phyloP scores from a whole-genome alignment of 257 asterid genomes.

The Craterostigma plantagineum region DNA sequence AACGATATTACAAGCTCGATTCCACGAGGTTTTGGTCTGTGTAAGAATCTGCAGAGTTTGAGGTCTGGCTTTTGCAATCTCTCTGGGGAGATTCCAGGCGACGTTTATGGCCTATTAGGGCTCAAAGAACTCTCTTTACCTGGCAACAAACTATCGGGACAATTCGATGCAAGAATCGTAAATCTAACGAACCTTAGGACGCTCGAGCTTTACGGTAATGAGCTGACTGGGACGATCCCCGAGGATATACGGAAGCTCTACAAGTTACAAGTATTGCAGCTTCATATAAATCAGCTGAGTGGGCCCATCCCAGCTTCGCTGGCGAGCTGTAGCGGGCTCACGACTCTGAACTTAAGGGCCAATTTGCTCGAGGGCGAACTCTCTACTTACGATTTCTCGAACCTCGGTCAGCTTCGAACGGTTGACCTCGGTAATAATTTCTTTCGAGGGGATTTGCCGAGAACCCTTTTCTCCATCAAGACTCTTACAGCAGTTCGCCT shows the following conservation, averaged over 20 bases:
- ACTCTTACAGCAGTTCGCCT: slow-evolving; percentile 62
- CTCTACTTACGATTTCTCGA: slow-evolving; percentile 55
- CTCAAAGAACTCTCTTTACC: slow-evolving; percentile 56
- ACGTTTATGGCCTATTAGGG: slow-evolving; percentile 23
- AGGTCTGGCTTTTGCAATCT: slow-evolving; percentile 61
- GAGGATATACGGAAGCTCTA: slow-evolving; percentile 42
- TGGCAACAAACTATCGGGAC: slow-evolving; percentile 50
- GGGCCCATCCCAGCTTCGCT: slow-evolving; percentile 70
- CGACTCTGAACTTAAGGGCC: slow-evolving; percentile 48
- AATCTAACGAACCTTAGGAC: slow-evolving; percentile 37
- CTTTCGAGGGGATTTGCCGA: slow-evolving; percentile 54
- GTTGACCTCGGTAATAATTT: slow-evolving; percentile 71
- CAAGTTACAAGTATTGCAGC: slow-evolving; percentile 45
- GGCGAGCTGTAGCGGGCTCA: slow-evolving; percentile 46
- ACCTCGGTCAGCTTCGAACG: slow-evolving; percentile 26
- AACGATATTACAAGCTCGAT: slow-evolving; percentile 49
- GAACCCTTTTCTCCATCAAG: slow-evolving; percentile 54
- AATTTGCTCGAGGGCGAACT: slow-evolving; percentile 64
- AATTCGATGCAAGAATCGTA: slow-evolving; percentile 25
- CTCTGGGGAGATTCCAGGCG: slow-evolving; percentile 45
- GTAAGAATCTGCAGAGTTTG: slow-evolving; percentile 27
- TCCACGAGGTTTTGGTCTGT: slow-evolving; percentile 31
- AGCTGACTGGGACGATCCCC: slow-evolving; percentile 49
- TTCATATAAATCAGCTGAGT: slow-evolving; percentile 47
- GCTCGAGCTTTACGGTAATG: slow-evolving; percentile 46